Percentiles rank a stretch among this genome's conserved stretches.
These are phyloP conservation scores for Blastomyces parvus DNA, from an alignment of 2,329 filamentous ascomycete genomes.

Conservation along the genomic window DNA sequence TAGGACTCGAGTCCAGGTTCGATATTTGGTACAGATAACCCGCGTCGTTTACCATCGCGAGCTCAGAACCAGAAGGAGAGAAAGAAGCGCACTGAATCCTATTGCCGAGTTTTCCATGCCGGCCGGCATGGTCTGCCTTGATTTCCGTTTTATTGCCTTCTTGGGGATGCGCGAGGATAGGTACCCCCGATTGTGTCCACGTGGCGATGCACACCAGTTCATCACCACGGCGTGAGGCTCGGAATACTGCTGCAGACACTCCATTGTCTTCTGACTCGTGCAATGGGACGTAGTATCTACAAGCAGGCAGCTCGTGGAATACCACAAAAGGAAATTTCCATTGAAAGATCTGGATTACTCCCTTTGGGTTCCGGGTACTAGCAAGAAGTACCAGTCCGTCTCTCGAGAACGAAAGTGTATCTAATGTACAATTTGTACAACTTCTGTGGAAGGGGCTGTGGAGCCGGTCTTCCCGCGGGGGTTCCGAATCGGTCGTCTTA, in stretches of 20 bases:
- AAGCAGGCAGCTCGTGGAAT: slow-evolving; percentile 29
- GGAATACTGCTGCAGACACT: slow-evolving; percentile 30
- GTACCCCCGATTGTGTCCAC: slow-evolving; percentile 37
- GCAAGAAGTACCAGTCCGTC: slow-evolving; percentile 35
- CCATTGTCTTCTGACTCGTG: slow-evolving; percentile 38
- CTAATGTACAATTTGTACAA: slow-evolving; percentile 30
- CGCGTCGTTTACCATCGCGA: slow-evolving; percentile 36
- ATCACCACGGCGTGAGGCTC: slow-evolving; percentile 25
- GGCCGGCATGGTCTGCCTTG: slow-evolving; percentile 22
- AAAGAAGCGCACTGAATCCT: slow-evolving; percentile 35
- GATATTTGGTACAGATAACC: slow-evolving; percentile 33
- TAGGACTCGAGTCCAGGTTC: slow-evolving; percentile 31
- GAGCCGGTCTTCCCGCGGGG: slow-evolving; percentile 32
- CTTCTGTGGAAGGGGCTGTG: slow-evolving; percentile 28
- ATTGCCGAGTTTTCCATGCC: slow-evolving; percentile 30
- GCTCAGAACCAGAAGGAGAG: slow-evolving; percentile 30
- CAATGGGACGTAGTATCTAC: slow-evolving; percentile 32
- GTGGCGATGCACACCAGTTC: slow-evolving; percentile 35
- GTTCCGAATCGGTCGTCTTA: slow-evolving; percentile 27
- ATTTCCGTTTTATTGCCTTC: slow-evolving; percentile 31
- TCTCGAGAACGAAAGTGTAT: slow-evolving; percentile 35
- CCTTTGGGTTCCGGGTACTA: slow-evolving; percentile 30
- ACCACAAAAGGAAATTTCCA: slow-evolving; percentile 33
- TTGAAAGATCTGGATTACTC: slow-evolving; percentile 31
- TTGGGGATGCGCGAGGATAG: slow-evolving; percentile 32